Evolutionary conservation across 2,329 filamentous ascomycete genomes (phyloP).

Genomic region (Cladophialophora chaetospira): DNA sequence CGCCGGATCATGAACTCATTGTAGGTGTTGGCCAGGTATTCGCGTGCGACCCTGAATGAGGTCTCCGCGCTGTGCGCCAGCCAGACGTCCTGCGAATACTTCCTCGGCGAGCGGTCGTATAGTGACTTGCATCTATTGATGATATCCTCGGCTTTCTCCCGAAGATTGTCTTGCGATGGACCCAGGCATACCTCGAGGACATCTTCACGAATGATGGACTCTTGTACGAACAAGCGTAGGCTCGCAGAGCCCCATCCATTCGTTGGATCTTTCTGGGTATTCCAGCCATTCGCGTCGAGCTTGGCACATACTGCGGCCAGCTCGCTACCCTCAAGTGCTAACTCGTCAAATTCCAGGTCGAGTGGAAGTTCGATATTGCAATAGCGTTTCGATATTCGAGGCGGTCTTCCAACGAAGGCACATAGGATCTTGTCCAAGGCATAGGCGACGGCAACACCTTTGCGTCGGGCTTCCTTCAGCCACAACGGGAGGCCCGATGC

Average conservation of each 20-base stretch:
- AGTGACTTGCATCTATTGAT: not conserved
- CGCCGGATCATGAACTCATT: constrained; percentile 41
- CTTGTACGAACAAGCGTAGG: constrained; percentile 26
- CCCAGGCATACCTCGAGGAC: constrained; percentile 37
- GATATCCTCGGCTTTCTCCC: constrained; percentile 9
- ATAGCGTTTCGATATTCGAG: constrained; percentile 48
- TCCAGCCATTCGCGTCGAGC: constrained; percentile 38
- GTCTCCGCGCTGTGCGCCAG: not conserved
- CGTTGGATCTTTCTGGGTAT: constrained; percentile 19
- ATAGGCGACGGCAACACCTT: constrained; percentile 43
- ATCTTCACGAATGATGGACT: constrained; percentile 39
- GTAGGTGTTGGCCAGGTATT: constrained; percentile 40
- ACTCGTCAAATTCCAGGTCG: constrained; percentile 37
- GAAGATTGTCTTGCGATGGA: not conserved
- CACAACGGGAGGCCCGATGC: constrained; percentile 40
- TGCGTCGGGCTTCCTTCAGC: not conserved
- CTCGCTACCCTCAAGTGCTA: constrained; percentile 35
- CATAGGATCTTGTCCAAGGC: constrained; percentile 52
- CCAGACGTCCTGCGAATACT: not conserved
- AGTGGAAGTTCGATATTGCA: constrained; percentile 44
- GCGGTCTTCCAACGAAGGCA: constrained; percentile 54
- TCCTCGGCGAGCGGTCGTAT: not conserved
- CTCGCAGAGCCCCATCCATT: constrained; percentile 25
- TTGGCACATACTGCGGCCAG: constrained; percentile 34
- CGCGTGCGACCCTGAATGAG: not conserved